phyloP scores from a whole-genome alignment of 257 asterid genomes.

The Solanum arcanum region DNA sequence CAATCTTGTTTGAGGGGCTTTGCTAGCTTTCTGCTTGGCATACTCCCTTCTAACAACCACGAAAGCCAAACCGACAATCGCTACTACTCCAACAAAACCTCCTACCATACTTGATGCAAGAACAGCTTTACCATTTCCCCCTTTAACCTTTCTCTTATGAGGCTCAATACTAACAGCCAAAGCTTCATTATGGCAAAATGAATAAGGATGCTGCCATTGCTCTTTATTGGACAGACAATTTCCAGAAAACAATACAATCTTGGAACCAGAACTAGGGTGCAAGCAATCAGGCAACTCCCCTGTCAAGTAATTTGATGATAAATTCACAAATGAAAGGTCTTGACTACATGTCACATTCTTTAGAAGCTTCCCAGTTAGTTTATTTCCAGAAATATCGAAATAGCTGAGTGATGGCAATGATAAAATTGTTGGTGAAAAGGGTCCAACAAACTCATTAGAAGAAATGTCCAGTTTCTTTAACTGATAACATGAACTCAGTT shows the following conservation, averaged over 20 bases:
- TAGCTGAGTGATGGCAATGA: conserved; percentile 50
- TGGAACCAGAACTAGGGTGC: background rate
- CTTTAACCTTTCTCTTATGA: conserved; percentile 8
- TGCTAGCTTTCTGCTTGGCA: conserved; percentile 17
- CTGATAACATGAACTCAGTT: conserved; percentile 38
- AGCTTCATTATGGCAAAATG: conserved; percentile 68
- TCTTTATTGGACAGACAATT: conserved; percentile 44
- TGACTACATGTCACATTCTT: conserved; percentile 48
- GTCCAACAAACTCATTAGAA: conserved; percentile 41
- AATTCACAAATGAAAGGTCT: conserved; percentile 33
- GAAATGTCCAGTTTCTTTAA: conserved; percentile 59
- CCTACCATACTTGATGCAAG: conserved; percentile 60
- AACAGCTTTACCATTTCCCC: conserved; percentile 24
- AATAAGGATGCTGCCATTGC: conserved; percentile 33
- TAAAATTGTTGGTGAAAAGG: conserved; percentile 32
- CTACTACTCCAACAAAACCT: conserved; percentile 42
- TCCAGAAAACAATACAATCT: conserved; percentile 32
- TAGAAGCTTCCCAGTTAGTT: conserved; percentile 51
- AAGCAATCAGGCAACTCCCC: conserved; percentile 79
- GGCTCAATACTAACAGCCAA: conserved; percentile 69
- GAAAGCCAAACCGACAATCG: conserved; percentile 38
- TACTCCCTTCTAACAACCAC: conserved; percentile 30
- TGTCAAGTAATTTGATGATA: conserved; percentile 51
- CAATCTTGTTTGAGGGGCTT: conserved; percentile 26
- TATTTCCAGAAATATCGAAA: conserved; percentile 60